phyloP scores from a whole-genome alignment of 306 rosid species.

The Malus sylvestris region DNA sequence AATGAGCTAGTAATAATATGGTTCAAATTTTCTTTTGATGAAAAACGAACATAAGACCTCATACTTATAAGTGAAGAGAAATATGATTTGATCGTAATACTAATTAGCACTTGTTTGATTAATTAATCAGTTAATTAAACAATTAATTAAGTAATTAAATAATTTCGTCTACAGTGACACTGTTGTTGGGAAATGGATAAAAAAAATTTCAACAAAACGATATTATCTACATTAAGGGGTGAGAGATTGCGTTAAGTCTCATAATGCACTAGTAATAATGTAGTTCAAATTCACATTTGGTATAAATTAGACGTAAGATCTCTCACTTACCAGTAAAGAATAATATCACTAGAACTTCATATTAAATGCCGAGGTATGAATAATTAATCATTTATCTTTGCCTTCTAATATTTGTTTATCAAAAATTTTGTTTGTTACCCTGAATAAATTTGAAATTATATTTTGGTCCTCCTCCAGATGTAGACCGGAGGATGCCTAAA shows the following conservation, averaged over 20 bases:
- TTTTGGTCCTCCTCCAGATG: not conserved
- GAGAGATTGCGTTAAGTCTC: too few species aligned
- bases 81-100: too few species aligned
- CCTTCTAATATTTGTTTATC: not conserved
- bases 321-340: accelerated
- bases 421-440: not conserved
- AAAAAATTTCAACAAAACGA: too few species aligned
- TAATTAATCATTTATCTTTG: not conserved
- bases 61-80: too few species aligned
- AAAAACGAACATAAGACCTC: accelerated
- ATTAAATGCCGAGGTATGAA: not conserved
- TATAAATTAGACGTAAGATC: accelerated
- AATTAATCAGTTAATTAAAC: not conserved
- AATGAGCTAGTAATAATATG: too few species aligned
- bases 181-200: not conserved
- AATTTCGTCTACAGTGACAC: not conserved
- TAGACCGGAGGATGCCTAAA: not conserved
- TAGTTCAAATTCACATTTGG: accelerated
- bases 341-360: accelerated
- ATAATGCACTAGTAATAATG: too few species aligned
- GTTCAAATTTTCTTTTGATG: accelerated
- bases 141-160: too few species aligned
- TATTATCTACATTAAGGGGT: accelerated
- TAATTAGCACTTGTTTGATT: not conserved
- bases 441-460: too few species aligned